A percentile compares a stretch with the other conserved stretches of the same genome.
Evolutionary conservation across 257 asterid genomes (phyloP).

Genomic region (Sherardia arvensis): DNA sequence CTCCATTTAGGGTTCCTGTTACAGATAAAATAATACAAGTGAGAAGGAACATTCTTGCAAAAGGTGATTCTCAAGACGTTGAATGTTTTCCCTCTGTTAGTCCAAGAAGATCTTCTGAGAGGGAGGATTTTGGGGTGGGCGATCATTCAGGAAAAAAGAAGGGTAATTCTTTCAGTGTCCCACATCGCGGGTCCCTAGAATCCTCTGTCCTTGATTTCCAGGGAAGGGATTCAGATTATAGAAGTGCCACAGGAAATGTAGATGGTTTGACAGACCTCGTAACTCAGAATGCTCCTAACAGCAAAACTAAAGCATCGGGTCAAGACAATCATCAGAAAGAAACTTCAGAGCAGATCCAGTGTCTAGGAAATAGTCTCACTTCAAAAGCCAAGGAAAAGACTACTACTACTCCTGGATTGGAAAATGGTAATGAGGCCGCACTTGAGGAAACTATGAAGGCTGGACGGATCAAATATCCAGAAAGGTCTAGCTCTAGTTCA

Average conservation of each 20-base stretch:
- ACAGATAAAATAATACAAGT: conserved; percentile 36
- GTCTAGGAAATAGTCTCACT: conserved; percentile 44
- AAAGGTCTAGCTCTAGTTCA: conserved; percentile 35
- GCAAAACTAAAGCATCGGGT: conserved; percentile 19
- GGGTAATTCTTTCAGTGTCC: conserved; percentile 28
- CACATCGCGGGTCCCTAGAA: conserved; percentile 24
- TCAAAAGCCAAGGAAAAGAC: conserved; percentile 54
- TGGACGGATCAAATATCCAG: conserved; percentile 48
- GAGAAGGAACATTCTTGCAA: conserved; percentile 30
- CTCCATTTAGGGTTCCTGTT: conserved; percentile 55
- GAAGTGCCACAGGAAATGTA: conserved; percentile 14
- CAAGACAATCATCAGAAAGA: conserved; percentile 31
- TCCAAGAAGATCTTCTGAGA: conserved; percentile 42
- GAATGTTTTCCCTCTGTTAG: conserved; percentile 26
- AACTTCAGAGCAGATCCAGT: conserved; percentile 33
- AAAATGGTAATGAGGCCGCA: conserved; percentile 33
- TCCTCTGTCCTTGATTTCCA: conserved; percentile 22
- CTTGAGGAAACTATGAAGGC: conserved; percentile 53
- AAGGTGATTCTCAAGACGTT: conserved; percentile 40
- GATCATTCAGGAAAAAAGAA: conserved; percentile 27
- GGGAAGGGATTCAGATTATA: conserved; percentile 18
- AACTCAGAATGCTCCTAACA: conserved; percentile 20
- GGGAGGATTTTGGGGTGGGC: conserved; percentile 33
- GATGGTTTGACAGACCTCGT: conserved; percentile 17
- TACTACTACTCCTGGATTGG: conserved; percentile 41